Evolutionary conservation across 208 protist genomes (phyloP).

Genomic region (Crithidia thermophila): DNA sequence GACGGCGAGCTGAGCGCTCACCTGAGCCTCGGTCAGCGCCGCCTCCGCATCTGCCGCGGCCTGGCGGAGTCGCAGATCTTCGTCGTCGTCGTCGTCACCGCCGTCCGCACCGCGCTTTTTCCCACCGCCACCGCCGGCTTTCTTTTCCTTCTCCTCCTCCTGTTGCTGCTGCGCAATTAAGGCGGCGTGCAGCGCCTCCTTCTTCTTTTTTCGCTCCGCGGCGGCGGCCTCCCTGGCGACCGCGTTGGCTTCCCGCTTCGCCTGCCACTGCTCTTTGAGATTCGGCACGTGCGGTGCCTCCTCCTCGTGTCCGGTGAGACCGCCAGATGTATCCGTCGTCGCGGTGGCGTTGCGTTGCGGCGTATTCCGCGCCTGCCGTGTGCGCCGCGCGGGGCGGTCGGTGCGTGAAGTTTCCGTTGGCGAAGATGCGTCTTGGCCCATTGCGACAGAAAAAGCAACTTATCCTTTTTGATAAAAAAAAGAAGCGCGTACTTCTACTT

Average conservation of each 20-base stretch:
- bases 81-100: neutral
- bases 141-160: slow-evolving; percentile 11
- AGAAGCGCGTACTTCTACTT: no score
- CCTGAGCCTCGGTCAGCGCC: slow-evolving; percentile 13
- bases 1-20: slow-evolving; percentile 25
- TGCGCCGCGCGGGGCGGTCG: neutral
- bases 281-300: slow-evolving; percentile 11
- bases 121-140: neutral
- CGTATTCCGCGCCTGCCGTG: neutral
- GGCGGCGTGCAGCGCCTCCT: slow-evolving; percentile 26
- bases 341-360: neutral
- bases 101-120: neutral
- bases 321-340: neutral
- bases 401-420: neutral
- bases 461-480: no score
- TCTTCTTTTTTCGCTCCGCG: slow-evolving; percentile 22
- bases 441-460: no score
- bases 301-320: slow-evolving; percentile 7
- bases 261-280: slow-evolving; percentile 33
- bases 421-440: slow-evolving; percentile 3
- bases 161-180: slow-evolving; percentile 24
- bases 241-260: slow-evolving; percentile 20
- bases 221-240: slow-evolving; percentile 17
- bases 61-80: slow-evolving; percentile 4
- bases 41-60: slow-evolving; percentile 17